Conservation (phyloP, 2,329 filamentous ascomycete genomes). For the Hypoxylon sp. region DNA sequence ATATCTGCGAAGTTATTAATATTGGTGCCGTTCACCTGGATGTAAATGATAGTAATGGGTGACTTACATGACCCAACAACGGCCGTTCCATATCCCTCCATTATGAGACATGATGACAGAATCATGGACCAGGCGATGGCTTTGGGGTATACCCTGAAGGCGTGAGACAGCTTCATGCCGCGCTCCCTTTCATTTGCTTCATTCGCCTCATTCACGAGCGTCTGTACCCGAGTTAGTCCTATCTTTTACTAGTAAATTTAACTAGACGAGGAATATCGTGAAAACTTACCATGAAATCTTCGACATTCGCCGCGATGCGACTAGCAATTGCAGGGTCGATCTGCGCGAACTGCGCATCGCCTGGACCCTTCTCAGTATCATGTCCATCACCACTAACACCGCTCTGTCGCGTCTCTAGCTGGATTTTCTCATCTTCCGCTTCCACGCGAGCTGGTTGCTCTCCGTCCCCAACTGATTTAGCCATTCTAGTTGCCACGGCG, state of each 20-base stretch:
- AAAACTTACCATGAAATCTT: slow-evolving; percentile 52
- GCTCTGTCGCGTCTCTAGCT: slow-evolving; percentile 35
- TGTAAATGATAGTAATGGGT: not conserved
- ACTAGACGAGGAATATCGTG: not conserved
- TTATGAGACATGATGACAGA: slow-evolving; percentile 60
- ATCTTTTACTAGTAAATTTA: not conserved
- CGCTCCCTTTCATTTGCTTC: slow-evolving; percentile 60
- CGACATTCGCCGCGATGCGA: slow-evolving; percentile 52
- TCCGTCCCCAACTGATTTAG: slow-evolving; percentile 22
- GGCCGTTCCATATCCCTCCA: slow-evolving; percentile 53
- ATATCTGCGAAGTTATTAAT: slow-evolving; percentile 52
- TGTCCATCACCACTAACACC: slow-evolving; percentile 35
- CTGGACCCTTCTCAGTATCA: slow-evolving; percentile 44
- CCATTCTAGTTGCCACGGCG: slow-evolving; percentile 27
- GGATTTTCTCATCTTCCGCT: slow-evolving; percentile 37
- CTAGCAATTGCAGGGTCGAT: slow-evolving; percentile 49
- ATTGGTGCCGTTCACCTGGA: not conserved
- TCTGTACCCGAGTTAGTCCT: slow-evolving; percentile 37
- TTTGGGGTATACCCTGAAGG: slow-evolving; percentile 61
- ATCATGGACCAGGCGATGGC: slow-evolving; percentile 61
- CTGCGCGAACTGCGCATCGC: slow-evolving; percentile 41
- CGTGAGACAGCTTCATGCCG: slow-evolving; percentile 55
- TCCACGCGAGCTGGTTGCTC: slow-evolving; percentile 21
- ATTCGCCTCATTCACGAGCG: slow-evolving; percentile 55
- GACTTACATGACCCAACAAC: slow-evolving; percentile 53